phyloP scores from a whole-genome alignment of 768 basidiomycete genomes.

The Gymnopilus dilepis region DNA sequence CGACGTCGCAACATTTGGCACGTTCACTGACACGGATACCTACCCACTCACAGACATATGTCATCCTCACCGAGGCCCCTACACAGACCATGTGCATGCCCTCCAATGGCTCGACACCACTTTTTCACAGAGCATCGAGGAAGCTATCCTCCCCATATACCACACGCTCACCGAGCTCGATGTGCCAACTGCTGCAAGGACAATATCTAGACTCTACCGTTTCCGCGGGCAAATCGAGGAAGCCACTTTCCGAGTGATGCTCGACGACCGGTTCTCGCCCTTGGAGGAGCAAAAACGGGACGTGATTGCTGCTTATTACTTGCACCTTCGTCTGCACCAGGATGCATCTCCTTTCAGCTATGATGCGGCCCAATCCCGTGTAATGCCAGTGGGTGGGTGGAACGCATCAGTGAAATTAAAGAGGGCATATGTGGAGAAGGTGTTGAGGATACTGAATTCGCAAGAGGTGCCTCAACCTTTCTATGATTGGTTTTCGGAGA shows the following conservation, averaged over 20 bases:
- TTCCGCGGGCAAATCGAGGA: conserved; percentile 31
- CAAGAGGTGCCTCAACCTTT: conserved; percentile 37
- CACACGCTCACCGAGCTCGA: conserved; percentile 31
- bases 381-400: too few relatives aligned
- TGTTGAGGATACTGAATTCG: conserved; percentile 8
- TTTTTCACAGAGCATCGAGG: conserved; percentile 33
- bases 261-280: conserved; percentile 36
- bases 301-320: conserved; percentile 34
- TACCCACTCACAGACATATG: too few relatives aligned
- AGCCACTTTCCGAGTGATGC: conserved; percentile 34
- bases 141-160: conserved; percentile 32
- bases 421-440: too few relatives aligned
- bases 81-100: conserved; percentile 30
- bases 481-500: conserved; percentile 37
- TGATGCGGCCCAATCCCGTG: too few relatives aligned
- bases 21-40: too few relatives aligned
- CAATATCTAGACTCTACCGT: conserved; percentile 30
- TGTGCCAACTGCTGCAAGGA: conserved; percentile 27
- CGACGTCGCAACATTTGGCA: too few relatives aligned
- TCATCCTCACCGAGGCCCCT: conserved; percentile 19
- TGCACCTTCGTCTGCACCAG: conserved; percentile 34
- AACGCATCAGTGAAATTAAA: too few relatives aligned
- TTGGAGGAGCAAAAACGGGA: conserved; percentile 34
- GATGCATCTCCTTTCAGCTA: too few relatives aligned
- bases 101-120: conserved; percentile 36